Evolutionary conservation across 208 protist species (phyloP).

Genomic region (Naegleria fowleri): DNA sequence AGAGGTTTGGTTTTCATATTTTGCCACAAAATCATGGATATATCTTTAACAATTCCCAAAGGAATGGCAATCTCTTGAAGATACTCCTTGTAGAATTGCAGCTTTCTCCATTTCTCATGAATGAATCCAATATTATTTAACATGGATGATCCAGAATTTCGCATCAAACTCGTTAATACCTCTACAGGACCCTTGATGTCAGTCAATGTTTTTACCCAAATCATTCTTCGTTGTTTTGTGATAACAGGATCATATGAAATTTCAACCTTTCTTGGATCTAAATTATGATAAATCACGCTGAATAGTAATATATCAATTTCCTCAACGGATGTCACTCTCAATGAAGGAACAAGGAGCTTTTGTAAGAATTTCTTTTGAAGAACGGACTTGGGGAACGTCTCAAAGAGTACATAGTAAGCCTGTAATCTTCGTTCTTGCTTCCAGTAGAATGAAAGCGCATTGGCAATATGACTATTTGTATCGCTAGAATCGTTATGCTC

Average conservation of each 20-base stretch:
- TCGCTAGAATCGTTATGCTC: background rate
- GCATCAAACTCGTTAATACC: background rate
- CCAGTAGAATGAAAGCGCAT: background rate
- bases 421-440: slow-evolving; percentile 10
- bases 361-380: background rate
- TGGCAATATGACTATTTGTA: background rate
- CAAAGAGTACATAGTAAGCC: slow-evolving; percentile 6
- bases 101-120: background rate
- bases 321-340: background rate
- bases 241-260: background rate
- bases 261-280: background rate
- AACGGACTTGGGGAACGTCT: background rate
- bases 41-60: background rate
- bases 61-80: background rate
- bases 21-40: background rate
- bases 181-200: background rate
- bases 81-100: background rate
- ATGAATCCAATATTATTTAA: background rate
- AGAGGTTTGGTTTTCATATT: background rate
- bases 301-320: slow-evolving; percentile 13
- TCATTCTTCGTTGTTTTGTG: background rate
- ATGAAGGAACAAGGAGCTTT: background rate
- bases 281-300: background rate
- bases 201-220: background rate
- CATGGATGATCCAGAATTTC: background rate